Conservation (phyloP, 495 filamentous ascomycete species). For the Neurospora intermedia region DNA sequence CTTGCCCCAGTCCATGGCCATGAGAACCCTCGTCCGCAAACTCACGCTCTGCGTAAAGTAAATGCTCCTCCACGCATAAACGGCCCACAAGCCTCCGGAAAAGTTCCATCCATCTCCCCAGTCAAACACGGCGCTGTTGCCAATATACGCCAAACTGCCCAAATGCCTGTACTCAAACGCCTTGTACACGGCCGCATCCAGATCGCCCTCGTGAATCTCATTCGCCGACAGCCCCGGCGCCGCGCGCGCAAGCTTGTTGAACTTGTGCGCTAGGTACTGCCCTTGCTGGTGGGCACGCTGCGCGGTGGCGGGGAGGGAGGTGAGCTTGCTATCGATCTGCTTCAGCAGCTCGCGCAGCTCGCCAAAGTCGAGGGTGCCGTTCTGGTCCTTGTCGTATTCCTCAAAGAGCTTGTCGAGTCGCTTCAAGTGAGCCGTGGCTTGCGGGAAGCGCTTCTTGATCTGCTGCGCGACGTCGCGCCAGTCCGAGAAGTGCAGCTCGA, state of each 20-base stretch:
- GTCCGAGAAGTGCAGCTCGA: constrained; percentile 74
- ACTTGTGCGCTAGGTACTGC: constrained; percentile 82
- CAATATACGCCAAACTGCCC: constrained; percentile 89
- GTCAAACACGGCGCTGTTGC: constrained; percentile 93
- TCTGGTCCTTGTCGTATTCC: constrained; percentile 85
- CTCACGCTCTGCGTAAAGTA: constrained; percentile 99
- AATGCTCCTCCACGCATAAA: constrained; percentile 93
- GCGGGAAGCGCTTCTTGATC: constrained; percentile 83
- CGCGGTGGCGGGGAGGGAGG: constrained; percentile 78
- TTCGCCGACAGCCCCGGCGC: constrained; percentile 68
- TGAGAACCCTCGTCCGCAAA: constrained; percentile 71
- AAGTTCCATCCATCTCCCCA: constrained; percentile 61
- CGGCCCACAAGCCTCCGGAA: constrained; percentile 77
- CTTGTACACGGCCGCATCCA: constrained; percentile 89
- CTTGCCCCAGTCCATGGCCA: constrained; percentile 99
- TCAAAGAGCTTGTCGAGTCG: constrained; percentile 83
- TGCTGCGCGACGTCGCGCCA: constrained; percentile 75
- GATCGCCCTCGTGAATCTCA: constrained; percentile 73
- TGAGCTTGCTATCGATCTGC: constrained; percentile 86
- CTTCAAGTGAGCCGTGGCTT: constrained; percentile 81
- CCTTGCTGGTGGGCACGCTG: constrained; percentile 97
- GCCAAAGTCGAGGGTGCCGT: constrained; percentile 84
- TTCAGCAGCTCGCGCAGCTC: constrained; percentile 80
- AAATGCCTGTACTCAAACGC: constrained; percentile 92
- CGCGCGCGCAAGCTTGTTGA: constrained; percentile 80